These are phyloP conservation scores for Psilocybe cubensis DNA, from an alignment of 768 basidiomycete genomes.

Conservation along the genomic window DNA sequence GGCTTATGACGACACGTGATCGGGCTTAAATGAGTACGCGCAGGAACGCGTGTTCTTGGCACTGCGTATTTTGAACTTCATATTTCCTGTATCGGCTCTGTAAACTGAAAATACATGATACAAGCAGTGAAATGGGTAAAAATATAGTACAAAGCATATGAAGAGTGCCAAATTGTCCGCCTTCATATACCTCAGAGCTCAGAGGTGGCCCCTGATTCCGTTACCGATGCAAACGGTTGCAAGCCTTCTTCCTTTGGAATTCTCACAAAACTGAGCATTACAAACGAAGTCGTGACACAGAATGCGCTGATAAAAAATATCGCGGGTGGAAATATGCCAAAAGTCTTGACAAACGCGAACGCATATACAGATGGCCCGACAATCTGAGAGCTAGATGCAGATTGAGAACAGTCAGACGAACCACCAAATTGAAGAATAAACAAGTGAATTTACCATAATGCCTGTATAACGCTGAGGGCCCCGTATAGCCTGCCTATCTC, in stretches of 20 bases:
- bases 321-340: slow-evolving; percentile 64
- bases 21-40: no score
- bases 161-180: no score
- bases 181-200: no score
- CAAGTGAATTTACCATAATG: slow-evolving; percentile 50
- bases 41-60: no score
- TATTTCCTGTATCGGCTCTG: no score
- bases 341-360: slow-evolving; percentile 68
- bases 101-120: no score
- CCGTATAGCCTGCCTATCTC: slow-evolving; percentile 84
- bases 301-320: slow-evolving; percentile 63
- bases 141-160: not conserved
- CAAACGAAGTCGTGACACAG: slow-evolving; percentile 42
- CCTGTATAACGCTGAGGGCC: slow-evolving; percentile 73
- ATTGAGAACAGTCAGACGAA: not conserved
- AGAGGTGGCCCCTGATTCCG: not conserved
- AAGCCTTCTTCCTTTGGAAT: slow-evolving; percentile 25
- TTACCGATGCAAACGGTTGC: not conserved
- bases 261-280: slow-evolving; percentile 50
- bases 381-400: slow-evolving; percentile 55
- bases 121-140: not conserved
- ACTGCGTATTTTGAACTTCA: no score
- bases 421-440: not conserved
- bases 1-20: no score
- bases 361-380: slow-evolving; percentile 76